phyloP scores from a whole-genome alignment of 805 yeast genomes.

The Saturnispora hagleri region DNA sequence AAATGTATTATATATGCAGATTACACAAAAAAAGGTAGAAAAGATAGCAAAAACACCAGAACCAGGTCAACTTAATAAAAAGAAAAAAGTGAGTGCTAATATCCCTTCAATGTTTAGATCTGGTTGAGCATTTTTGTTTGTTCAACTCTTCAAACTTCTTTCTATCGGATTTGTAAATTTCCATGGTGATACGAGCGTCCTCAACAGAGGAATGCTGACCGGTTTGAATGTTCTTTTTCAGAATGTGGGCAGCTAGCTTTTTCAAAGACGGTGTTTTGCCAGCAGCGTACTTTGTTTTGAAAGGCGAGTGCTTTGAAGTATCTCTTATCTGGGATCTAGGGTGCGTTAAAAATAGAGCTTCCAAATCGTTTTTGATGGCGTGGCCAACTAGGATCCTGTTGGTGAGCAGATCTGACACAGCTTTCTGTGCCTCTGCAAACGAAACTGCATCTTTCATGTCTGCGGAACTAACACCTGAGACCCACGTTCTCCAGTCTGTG shows the following conservation, averaged over 20 bases:
- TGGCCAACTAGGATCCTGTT: slow-evolving; percentile 71
- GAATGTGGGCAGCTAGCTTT: slow-evolving; percentile 47
- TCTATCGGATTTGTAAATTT: slow-evolving; percentile 55
- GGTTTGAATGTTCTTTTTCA: slow-evolving; percentile 55
- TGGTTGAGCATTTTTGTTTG: slow-evolving; percentile 2
- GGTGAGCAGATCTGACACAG: slow-evolving; percentile 42
- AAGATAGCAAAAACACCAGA: not conserved
- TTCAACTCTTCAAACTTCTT: slow-evolving; percentile 45
- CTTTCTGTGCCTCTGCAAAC: slow-evolving; percentile 57
- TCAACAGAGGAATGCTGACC: slow-evolving; percentile 82
- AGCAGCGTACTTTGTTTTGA: slow-evolving; percentile 43
- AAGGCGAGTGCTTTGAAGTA: slow-evolving; percentile 56
- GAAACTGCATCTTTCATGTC: slow-evolving; percentile 61
- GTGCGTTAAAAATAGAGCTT: slow-evolving; percentile 56
- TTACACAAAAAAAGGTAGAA: not conserved
- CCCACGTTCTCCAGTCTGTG: slow-evolving; percentile 90
- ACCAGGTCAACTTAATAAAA: not conserved
- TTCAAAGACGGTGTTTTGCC: slow-evolving; percentile 72
- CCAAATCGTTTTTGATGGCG: slow-evolving; percentile 72
- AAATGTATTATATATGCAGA: not conserved
- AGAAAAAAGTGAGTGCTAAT: too few species aligned
- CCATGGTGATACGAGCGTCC: slow-evolving; percentile 85
- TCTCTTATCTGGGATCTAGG: slow-evolving; percentile 60
- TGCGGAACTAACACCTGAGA: slow-evolving; percentile 70
- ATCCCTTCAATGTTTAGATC: not conserved